A percentile compares a stretch with the other conserved stretches of the same genome.
phyloP scores from a whole-genome alignment of 805 yeast genomes.

The Lipomyces yamanashiensis region DNA sequence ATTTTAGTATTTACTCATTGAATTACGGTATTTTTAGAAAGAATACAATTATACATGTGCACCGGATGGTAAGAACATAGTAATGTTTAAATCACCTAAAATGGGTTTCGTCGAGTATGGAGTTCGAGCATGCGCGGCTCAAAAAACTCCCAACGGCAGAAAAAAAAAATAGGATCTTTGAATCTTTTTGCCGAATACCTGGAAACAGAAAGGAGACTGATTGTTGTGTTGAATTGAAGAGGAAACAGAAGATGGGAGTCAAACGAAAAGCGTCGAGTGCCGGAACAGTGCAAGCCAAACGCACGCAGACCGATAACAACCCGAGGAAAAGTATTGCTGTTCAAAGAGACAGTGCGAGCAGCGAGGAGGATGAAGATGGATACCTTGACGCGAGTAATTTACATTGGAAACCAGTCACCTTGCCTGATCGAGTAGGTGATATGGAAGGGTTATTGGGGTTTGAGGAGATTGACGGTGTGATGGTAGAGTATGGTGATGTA shows the following conservation, averaged over 20 bases:
- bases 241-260: conserved; percentile 3
- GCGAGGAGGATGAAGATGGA: conserved; percentile 1
- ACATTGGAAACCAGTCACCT: conserved; percentile 77
- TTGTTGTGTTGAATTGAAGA: too few relatives aligned
- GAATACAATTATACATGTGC: too few relatives aligned
- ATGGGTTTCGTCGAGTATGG: too few relatives aligned
- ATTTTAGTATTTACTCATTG: too few relatives aligned
- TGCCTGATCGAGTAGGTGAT: conserved; percentile 83
- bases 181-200: neutral
- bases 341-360: neutral
- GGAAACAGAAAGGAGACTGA: too few relatives aligned
- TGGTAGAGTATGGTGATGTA: conserved; percentile 74
- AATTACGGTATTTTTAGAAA: too few relatives aligned
- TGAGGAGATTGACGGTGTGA: conserved; percentile 94
- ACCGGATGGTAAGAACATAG: too few relatives aligned
- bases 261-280: neutral
- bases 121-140: too few relatives aligned
- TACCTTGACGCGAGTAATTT: conserved; percentile 22
- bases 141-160: neutral
- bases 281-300: neutral
- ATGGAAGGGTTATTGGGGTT: conserved; percentile 90
- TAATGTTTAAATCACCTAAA: too few relatives aligned
- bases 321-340: neutral
- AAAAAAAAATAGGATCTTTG: neutral
- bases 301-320: neutral